Evolutionary conservation across 2,329 filamentous ascomycete genomes (phyloP), one percentile per base, ranked within the genome.

Genomic region (Fusarium abutilonis): DNA sequence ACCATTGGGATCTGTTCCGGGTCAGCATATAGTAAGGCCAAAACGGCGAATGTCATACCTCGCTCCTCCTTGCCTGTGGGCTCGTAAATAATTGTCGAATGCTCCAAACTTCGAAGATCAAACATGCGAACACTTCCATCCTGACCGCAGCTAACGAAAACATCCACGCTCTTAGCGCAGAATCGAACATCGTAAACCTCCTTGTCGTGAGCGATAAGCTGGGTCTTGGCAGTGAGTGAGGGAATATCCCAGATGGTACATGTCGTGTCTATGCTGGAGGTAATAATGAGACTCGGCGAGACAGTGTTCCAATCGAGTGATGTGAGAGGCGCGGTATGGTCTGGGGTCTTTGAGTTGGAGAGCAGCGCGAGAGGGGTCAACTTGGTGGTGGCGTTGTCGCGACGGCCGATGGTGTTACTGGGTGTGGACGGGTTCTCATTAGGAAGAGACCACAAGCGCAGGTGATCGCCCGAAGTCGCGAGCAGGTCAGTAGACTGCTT

Each of bases 241-340:
- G 95, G 95, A 52, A 99, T 99, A 75, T 99, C 95, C 95, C 95
- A 99, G 66, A 99, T 99, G 5, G 95, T 99, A 78, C 95, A 99
- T 6, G 95, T 99, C 2, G 95, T 99, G 74, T 99, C 95, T 72
- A 99, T 99, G 75, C 93, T 98, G 4, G 93, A 97, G 1, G 95
- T 99, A 72, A 99, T 99, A 73, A 99, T 99, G 50, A 99, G 82
- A 75, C 94, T 97, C 1, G 95, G 95, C 21, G 93, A 97, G 48
- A 99, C 89, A 2, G 92, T 96, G 72, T 99, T 99, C 95, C 95
- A 99, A 75, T 99, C 95, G 42, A 99, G 83, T 14, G 93, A 97
- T 2, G 95, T 99, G 56, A 99, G 86, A 17, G 95, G 95, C 13
- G 95, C 95, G 6, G 95, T 99, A 74, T 99, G 96, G 73, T 99